These are phyloP conservation scores for Helicocarpus griseus DNA, from an alignment of 2,329 filamentous ascomycete genomes.

Conservation along the genomic window DNA sequence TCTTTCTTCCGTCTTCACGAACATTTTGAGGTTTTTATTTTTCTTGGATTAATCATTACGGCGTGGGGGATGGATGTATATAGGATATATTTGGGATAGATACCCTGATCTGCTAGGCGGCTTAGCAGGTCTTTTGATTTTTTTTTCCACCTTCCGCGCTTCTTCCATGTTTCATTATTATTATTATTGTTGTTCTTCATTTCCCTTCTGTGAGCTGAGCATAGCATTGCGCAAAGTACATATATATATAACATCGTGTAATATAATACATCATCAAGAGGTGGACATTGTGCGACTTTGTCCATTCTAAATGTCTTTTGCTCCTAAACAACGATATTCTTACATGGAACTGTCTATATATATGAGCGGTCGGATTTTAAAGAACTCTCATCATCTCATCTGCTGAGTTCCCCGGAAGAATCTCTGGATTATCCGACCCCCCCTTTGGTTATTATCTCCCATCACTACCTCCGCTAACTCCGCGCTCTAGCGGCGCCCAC, in stretches of 20 bases:
- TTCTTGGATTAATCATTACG: background rate
- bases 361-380: too few relatives aligned
- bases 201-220: background rate
- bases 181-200: too few relatives aligned
- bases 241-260: background rate
- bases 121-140: background rate
- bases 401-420: too few relatives aligned
- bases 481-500: too few relatives aligned
- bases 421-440: too few relatives aligned
- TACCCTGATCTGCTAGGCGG: background rate
- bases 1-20: background rate
- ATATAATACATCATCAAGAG: background rate
- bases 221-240: background rate
- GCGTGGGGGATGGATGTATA: background rate
- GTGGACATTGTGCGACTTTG: too few relatives aligned
- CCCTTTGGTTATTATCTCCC: too few relatives aligned
- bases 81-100: background rate
- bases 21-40: background rate
- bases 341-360: too few relatives aligned
- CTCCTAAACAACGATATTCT: too few relatives aligned
- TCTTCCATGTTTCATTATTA: background rate
- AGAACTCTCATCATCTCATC: too few relatives aligned
- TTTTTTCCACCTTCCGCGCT: background rate
- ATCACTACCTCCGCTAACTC: too few relatives aligned
- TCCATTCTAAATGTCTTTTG: too few relatives aligned